Base-by-base conservation (phyloP, 495 filamentous ascomycete genomes). In the Penicillium parvum region DNA sequence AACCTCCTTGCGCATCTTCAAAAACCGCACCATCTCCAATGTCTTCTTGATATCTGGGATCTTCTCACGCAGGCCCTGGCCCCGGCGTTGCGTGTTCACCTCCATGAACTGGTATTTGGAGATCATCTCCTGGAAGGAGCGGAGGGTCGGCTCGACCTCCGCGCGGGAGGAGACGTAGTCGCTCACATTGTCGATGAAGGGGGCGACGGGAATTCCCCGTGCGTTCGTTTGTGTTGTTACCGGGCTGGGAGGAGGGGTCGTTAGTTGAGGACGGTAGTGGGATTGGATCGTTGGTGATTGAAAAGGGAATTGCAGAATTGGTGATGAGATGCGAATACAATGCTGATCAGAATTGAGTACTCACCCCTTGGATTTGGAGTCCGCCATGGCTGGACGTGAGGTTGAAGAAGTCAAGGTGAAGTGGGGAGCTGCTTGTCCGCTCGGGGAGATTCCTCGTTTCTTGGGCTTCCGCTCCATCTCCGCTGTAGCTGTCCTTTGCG, bases 91-190 rank as follows among this genome's bases (percentile, higher is more conserved):
- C 18, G 87, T 86, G 69, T 96, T 97, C 53, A 84, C 75, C 72
- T 97, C 89, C 92, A 98, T 98, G 69, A 96, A 98, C 64, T 97
- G 94, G 71, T 98, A 98, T 75, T 98, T 97, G 40, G 91, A 90
- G 53, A 98, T 97, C 94, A 98, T 95, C 74, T 98, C 92, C 65
- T 97, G 92, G 65, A 98, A 97, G 57, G 77, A 89, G 60, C 85
- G 83, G 55, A 98, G 74, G 18, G 90, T 95, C 16, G 78, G 69
- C 63, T 97, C 92, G 49, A 97, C 92, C 44, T 97, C 88, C 4
- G 77, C 81, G 15, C 91, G 81, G 7, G 84, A 80, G 46, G 88
- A 75, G 52, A 97, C 86, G 69, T 95, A 97, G 71, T 96, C 89
- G 73, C 88, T 82, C 40, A 98, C 91, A 63, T 90, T 87, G 69